A percentile compares a stretch with the other conserved stretches of the same genome.
phyloP scores from a whole-genome alignment of 2,329 filamentous ascomycete species.

The Trichoderma koningiopsis region DNA sequence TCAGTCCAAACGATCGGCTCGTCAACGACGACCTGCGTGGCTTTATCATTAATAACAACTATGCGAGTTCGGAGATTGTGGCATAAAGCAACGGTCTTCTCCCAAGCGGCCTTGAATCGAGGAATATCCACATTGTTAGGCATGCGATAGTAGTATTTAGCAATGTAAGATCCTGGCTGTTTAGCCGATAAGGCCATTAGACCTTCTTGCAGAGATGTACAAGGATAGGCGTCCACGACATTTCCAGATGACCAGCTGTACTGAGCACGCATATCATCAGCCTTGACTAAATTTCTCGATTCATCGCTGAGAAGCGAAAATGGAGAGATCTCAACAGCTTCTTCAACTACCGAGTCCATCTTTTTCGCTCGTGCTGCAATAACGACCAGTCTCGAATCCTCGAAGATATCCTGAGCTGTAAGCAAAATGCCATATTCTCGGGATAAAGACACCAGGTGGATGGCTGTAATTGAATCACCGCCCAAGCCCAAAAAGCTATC shows the following conservation, averaged over 20 bases:
- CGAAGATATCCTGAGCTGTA: slow-evolving; percentile 25
- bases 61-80: slow-evolving; percentile 29
- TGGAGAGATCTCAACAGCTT: background rate
- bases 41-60: slow-evolving; percentile 11
- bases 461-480: slow-evolving; percentile 41
- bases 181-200: slow-evolving; percentile 41
- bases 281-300: background rate
- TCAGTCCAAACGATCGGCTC: slow-evolving; percentile 14
- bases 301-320: slow-evolving; percentile 13
- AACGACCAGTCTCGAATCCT: slow-evolving; percentile 16
- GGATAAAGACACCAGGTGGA: slow-evolving; percentile 16
- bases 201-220: slow-evolving; percentile 44
- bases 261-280: background rate
- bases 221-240: slow-evolving; percentile 43
- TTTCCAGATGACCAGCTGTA: background rate
- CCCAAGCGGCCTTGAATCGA: slow-evolving; percentile 37
- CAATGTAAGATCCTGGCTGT: slow-evolving; percentile 40
- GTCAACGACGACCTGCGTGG: slow-evolving; percentile 25
- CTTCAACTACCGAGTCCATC: background rate
- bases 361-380: slow-evolving; percentile 13
- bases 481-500: slow-evolving; percentile 33
- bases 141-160: slow-evolving; percentile 34
- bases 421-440: slow-evolving; percentile 22
- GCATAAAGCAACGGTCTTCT: slow-evolving; percentile 2
- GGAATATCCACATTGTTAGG: slow-evolving; percentile 29